Percentiles rank a stretch among this genome's conserved stretches.
These are phyloP conservation scores for Paraleonurus japonicus DNA, from an alignment of 257 asterid species.

Conservation along the genomic window DNA sequence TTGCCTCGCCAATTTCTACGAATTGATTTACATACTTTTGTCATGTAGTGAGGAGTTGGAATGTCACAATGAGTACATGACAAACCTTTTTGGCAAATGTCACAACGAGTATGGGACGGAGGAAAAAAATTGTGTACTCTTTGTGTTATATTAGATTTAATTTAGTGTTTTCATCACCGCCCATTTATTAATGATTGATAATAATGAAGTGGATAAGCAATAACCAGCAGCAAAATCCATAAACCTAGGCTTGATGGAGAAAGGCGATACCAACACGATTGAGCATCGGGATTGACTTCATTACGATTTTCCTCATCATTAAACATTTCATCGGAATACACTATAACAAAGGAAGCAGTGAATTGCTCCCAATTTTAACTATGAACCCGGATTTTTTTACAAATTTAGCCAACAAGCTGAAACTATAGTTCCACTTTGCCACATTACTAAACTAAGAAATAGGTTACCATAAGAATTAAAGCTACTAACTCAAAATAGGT, in stretches of 20 bases:
- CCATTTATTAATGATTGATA: slow-evolving; percentile 94
- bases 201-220: slow-evolving; percentile 81
- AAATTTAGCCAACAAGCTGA: background rate
- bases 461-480: too few relatives aligned
- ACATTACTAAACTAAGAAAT: too few relatives aligned
- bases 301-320: slow-evolving; percentile 70
- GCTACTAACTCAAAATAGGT: too few relatives aligned
- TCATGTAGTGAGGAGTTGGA: too few relatives aligned
- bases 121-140: too few relatives aligned
- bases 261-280: slow-evolving; percentile 53
- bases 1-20: too few relatives aligned
- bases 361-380: background rate
- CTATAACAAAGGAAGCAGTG: background rate
- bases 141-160: too few relatives aligned
- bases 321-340: slow-evolving; percentile 60
- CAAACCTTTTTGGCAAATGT: too few relatives aligned
- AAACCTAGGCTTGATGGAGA: slow-evolving; percentile 68
- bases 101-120: too few relatives aligned
- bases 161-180: slow-evolving; percentile 96
- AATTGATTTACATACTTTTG: too few relatives aligned
- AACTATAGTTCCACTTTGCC: too few relatives aligned
- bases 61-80: too few relatives aligned
- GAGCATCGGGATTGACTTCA: slow-evolving; percentile 31
- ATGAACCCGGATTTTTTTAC: background rate
- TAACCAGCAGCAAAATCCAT: slow-evolving; percentile 94